phyloP scores from a whole-genome alignment of 805 yeast genomes.

The Wickerhamiella shivajii region DNA sequence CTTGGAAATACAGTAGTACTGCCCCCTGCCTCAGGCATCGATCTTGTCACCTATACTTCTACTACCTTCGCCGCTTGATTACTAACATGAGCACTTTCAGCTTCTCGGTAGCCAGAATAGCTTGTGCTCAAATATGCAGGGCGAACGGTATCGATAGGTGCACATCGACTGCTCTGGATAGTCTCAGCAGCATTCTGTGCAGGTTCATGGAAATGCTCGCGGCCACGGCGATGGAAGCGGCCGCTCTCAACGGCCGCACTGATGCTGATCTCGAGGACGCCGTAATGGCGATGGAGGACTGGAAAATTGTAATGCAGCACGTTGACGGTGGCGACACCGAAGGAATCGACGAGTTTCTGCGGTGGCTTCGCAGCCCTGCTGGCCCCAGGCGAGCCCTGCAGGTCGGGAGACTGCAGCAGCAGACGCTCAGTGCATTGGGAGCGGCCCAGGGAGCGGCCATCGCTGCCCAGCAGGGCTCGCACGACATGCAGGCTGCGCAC shows the following conservation, averaged over 20 bases:
- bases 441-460: constrained; percentile 18
- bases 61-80: too few species aligned
- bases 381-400: constrained; percentile 13
- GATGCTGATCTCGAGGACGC: constrained; percentile 50
- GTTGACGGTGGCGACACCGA: constrained; percentile 30
- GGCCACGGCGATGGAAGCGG: constrained; percentile 34
- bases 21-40: too few species aligned
- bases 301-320: constrained; percentile 49
- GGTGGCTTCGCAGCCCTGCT: constrained; percentile 31
- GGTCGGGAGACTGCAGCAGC: constrained; percentile 14
- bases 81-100: too few species aligned
- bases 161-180: constrained; percentile 54
- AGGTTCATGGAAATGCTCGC: constrained; percentile 45
- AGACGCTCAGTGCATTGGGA: constrained; percentile 11
- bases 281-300: constrained; percentile 49
- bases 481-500: constrained; percentile 9
- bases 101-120: constrained; percentile 33
- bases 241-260: constrained; percentile 34
- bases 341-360: constrained; percentile 38
- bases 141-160: constrained; percentile 76
- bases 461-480: constrained; percentile 16
- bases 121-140: constrained; percentile 45
- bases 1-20: too few species aligned
- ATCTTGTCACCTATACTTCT: too few species aligned
- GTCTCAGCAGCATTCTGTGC: constrained; percentile 61